Percentiles rank a stretch among this genome's conserved stretches.
phyloP scores from a whole-genome alignment of 345 rosid species.

The Rhodamnia argentea region DNA sequence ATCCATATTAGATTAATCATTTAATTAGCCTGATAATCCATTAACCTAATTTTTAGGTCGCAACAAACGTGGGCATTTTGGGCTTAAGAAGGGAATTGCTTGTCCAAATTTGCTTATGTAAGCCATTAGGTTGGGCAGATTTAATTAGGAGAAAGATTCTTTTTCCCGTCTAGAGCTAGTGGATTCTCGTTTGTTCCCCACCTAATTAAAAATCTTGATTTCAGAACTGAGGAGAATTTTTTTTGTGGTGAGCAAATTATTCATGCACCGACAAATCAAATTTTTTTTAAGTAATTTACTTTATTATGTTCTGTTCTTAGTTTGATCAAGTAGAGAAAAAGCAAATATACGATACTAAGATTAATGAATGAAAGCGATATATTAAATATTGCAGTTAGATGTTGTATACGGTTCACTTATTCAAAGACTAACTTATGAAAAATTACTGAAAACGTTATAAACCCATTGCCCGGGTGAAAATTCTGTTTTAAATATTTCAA shows the following conservation, averaged over 20 bases:
- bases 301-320: not conserved
- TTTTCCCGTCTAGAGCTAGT: not conserved
- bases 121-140: accelerated
- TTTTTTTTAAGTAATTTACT: not conserved
- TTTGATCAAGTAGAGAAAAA: not conserved
- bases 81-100: not conserved
- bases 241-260: not conserved
- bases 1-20: no score
- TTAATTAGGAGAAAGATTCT: not conserved
- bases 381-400: not conserved
- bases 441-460: no score
- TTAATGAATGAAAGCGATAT: not conserved
- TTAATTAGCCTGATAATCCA: no score
- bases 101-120: not conserved
- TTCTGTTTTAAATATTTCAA: no score
- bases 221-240: not conserved
- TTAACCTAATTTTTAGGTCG: no score
- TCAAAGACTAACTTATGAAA: not conserved
- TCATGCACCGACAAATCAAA: not conserved
- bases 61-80: no score
- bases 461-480: no score
- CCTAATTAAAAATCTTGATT: not conserved
- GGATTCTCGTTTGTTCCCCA: not conserved
- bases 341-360: not conserved
- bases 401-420: not conserved